Percentiles rank a stretch among this genome's conserved stretches.
phyloP scores from a whole-genome alignment of 345 rosid species.

The Lumnitzera racemosa region DNA sequence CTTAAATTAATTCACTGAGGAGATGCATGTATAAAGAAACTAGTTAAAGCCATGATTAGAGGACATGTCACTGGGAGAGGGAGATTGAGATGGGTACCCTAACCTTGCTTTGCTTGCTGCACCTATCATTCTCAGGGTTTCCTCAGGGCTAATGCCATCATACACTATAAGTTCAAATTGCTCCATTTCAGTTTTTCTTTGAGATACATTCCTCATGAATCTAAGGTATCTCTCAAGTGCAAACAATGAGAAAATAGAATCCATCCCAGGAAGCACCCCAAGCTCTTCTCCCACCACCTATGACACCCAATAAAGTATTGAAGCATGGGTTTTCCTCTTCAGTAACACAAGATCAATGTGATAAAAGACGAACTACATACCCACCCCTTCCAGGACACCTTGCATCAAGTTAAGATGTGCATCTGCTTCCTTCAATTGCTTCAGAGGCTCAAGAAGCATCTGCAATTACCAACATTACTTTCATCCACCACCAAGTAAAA shows the following conservation, averaged over 20 bases:
- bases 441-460: conserved; percentile 91
- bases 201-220: conserved; percentile 36
- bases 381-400: conserved; percentile 93
- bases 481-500: neutral
- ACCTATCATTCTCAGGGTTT: conserved; percentile 70
- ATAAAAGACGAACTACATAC: conserved; percentile 36
- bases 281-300: conserved; percentile 98
- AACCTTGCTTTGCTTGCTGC: conserved; percentile 72
- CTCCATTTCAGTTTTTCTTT: conserved; percentile 30
- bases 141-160: conserved; percentile 66
- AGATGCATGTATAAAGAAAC: too few relatives aligned
- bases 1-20: too few relatives aligned
- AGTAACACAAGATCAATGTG: neutral
- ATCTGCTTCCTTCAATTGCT: conserved; percentile 68
- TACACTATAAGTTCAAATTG: conserved; percentile 52
- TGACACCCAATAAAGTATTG: conserved; percentile 10
- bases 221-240: conserved; percentile 51
- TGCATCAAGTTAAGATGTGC: conserved; percentile 65
- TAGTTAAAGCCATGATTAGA: too few relatives aligned
- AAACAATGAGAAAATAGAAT: conserved; percentile 56
- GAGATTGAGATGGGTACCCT: conserved; percentile 1
- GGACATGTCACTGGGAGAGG: neutral
- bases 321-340: neutral
- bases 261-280: conserved; percentile 97
- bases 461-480: conserved; percentile 20